phyloP scores from a whole-genome alignment of 75 land plant genomes.

The Pinus taeda region DNA sequence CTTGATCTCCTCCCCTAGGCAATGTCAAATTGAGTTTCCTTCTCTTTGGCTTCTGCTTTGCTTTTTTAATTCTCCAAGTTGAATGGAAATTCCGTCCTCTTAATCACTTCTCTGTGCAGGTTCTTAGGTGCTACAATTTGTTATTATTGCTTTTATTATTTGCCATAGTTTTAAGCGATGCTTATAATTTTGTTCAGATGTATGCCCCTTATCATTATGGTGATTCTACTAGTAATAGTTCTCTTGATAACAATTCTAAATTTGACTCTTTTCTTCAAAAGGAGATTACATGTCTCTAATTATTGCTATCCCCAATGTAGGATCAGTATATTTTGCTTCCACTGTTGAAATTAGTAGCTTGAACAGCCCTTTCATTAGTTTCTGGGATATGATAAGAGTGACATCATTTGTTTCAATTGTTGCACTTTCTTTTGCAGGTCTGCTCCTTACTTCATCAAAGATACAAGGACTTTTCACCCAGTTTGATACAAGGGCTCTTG shows the following conservation, averaged over 20 bases:
- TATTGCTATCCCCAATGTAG: neutral
- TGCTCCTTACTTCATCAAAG: conserved; percentile 99
- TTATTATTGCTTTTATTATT: too few species aligned
- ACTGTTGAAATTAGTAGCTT: neutral
- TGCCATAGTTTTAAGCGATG: too few species aligned
- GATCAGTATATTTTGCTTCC: neutral
- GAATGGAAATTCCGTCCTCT: too few species aligned
- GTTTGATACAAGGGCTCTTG: conserved; percentile 72
- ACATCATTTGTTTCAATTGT: neutral
- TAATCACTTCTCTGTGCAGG: too few species aligned
- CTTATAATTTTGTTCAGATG: neutral
- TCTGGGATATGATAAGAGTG: neutral
- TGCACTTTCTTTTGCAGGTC: conserved; percentile 41
- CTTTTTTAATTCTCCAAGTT: too few species aligned
- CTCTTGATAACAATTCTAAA: neutral
- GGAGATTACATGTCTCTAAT: neutral
- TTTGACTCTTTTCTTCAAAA: neutral
- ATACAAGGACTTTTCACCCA: conserved; percentile 95
- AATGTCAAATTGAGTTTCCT: too few species aligned
- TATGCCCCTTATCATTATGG: neutral
- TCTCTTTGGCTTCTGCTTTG: too few species aligned
- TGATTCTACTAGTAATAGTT: neutral
- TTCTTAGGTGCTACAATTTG: too few species aligned
- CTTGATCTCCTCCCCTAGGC: too few species aligned
- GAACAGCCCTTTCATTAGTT: neutral